These are phyloP conservation scores for Bassia scoparia DNA, from an alignment of 148 eudicot species.

Conservation along the genomic window DNA sequence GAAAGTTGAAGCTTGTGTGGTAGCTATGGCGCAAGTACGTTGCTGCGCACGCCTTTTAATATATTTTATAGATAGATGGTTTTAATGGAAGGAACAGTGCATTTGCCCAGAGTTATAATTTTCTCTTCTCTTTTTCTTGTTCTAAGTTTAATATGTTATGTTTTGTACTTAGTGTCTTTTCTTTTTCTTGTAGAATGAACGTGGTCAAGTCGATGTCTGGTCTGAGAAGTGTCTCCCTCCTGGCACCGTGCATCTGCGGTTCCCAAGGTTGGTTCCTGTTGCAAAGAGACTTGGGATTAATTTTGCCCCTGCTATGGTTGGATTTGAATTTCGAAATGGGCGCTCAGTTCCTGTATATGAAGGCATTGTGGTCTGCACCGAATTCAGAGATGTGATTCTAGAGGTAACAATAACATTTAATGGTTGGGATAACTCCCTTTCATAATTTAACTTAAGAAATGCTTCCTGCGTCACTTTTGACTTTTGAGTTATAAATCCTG, in stretches of 20 bases:
- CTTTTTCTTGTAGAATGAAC: conserved; percentile 63
- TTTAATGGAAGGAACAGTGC: not conserved
- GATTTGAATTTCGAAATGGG: conserved; percentile 91
- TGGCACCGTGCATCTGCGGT: conserved; percentile 88
- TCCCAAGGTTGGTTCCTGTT: conserved; percentile 66
- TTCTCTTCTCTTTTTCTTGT: not conserved
- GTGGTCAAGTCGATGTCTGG: conserved; percentile 98
- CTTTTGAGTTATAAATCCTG: no score
- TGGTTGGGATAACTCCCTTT: not conserved
- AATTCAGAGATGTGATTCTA: conserved; percentile 68
- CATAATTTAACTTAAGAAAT: not conserved
- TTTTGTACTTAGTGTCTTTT: not conserved
- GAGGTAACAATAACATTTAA: conserved; percentile 58
- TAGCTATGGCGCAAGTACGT: no score
- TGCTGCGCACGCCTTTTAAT: no score
- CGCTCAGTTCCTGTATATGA: conserved; percentile 76
- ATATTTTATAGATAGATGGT: no score
- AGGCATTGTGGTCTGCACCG: conserved; percentile 90
- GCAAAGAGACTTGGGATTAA: conserved; percentile 73
- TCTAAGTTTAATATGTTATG: not conserved
- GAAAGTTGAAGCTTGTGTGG: no score
- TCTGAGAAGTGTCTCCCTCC: conserved; percentile 99
- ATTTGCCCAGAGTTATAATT: not conserved
- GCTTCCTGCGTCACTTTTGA: not conserved
- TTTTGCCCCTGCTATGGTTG: conserved; percentile 98